Evolutionary conservation across 2,329 filamentous ascomycete species (phyloP).

Genomic region (Calonectria hawksworthii): DNA sequence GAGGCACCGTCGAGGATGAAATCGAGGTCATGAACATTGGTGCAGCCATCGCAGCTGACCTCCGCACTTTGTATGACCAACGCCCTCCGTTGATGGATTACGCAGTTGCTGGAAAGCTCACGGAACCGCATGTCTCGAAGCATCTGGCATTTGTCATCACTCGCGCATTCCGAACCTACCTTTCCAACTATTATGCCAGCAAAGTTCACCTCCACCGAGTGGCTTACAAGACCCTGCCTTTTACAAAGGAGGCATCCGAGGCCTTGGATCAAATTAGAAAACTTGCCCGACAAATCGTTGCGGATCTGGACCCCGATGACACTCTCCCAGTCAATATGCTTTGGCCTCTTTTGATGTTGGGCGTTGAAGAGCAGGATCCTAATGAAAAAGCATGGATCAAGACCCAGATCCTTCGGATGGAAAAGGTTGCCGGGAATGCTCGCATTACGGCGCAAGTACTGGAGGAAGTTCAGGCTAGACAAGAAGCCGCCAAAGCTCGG

Average conservation of each 20-base stretch:
- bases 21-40: conserved; percentile 70
- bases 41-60: conserved; percentile 63
- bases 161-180: conserved; percentile 67
- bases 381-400: conserved; percentile 66
- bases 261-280: conserved; percentile 64
- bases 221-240: conserved; percentile 66
- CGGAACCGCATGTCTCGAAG: conserved; percentile 61
- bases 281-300: conserved; percentile 59
- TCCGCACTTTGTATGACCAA: conserved; percentile 64
- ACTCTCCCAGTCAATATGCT: conserved; percentile 68
- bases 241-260: conserved; percentile 63
- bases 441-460: conserved; percentile 61
- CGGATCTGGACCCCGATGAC: conserved; percentile 57
- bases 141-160: conserved; percentile 65
- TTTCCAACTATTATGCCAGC: conserved; percentile 69
- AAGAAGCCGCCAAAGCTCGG: conserved; percentile 55
- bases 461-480: conserved; percentile 60
- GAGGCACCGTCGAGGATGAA: conserved; percentile 70
- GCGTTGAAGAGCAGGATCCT: conserved; percentile 65
- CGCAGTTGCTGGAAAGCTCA: conserved; percentile 65
- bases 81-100: conserved; percentile 69
- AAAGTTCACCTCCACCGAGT: conserved; percentile 70
- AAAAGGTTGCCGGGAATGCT: conserved; percentile 59
- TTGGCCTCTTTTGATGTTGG: conserved; percentile 70
- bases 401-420: conserved; percentile 62